Conservation (phyloP, 2,329 filamentous ascomycete genomes). For the Scedosporium minutisporum region DNA sequence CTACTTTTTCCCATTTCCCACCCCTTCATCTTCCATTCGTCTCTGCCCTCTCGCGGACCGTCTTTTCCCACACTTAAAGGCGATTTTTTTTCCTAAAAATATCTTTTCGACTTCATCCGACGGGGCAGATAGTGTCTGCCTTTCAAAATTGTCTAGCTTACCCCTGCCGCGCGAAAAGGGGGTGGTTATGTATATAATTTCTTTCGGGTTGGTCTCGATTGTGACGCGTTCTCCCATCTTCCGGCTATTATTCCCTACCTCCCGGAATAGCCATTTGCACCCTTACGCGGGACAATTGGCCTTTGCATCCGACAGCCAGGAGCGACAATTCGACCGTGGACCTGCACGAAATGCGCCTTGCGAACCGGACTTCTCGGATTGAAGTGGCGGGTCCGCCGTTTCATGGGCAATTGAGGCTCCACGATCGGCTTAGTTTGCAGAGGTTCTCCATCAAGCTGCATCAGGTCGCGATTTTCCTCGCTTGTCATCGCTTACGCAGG, state of each 20-base stretch:
- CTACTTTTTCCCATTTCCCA: background rate
- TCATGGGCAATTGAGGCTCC: background rate
- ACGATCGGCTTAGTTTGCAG: background rate
- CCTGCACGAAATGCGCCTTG: background rate
- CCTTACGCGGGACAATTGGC: constrained; percentile 6
- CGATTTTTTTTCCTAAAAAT: constrained; percentile 2
- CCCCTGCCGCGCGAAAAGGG: background rate
- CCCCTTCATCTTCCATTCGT: background rate
- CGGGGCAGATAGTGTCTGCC: background rate
- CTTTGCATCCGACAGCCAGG: background rate
- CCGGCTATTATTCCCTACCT: constrained; percentile 9
- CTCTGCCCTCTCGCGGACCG: background rate
- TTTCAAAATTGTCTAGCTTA: background rate
- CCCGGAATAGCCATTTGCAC: background rate
- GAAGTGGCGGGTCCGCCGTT: background rate
- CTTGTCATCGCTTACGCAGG: background rate
- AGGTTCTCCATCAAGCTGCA: background rate
- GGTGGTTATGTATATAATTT: background rate
- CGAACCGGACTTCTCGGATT: background rate
- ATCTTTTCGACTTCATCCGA: background rate
- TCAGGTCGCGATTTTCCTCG: background rate
- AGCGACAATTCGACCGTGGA: background rate
- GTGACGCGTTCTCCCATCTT: constrained; percentile 8
- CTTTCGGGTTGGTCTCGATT: background rate
- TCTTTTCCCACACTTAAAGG: constrained; percentile 1